These are phyloP conservation scores for Solanum tarapatanum DNA, from an alignment of 257 asterid species.

Conservation along the genomic window DNA sequence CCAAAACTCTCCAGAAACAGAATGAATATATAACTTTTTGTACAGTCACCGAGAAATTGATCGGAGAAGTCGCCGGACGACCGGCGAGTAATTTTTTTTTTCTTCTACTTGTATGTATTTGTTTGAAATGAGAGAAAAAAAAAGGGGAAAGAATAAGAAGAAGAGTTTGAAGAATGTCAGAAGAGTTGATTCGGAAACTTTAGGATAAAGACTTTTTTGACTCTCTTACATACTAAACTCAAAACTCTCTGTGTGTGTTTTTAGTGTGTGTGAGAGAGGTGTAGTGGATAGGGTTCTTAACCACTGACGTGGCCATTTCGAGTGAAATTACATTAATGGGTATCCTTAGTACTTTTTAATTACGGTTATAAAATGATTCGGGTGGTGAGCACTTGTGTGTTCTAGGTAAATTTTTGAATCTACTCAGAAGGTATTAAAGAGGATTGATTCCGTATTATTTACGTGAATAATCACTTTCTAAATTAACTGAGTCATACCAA, in stretches of 20 bases:
- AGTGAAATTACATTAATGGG: neutral
- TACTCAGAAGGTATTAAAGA: too few species aligned
- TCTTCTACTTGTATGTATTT: neutral
- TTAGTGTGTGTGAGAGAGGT: neutral
- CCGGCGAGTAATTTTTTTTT: neutral
- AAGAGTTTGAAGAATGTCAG: constrained; percentile 6
- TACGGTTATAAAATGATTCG: too few species aligned
- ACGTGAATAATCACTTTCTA: neutral
- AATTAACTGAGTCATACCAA: neutral
- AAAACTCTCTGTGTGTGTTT: neutral
- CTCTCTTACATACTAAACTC: neutral
- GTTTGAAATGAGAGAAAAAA: constrained; percentile 6
- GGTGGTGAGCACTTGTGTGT: too few species aligned
- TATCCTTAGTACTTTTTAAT: too few species aligned
- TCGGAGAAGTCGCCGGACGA: constrained; percentile 7
- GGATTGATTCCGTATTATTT: too few species aligned
- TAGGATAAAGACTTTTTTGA: neutral
- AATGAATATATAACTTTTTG: constrained; percentile 4
- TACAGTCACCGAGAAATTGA: constrained; percentile 1
- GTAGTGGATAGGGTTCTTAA: constrained; percentile 50
- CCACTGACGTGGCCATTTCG: neutral
- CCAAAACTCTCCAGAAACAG: neutral
- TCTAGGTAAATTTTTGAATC: too few species aligned
- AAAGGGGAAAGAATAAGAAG: neutral
- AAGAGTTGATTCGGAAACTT: neutral